Percentiles rank a stretch among this genome's conserved stretches.
phyloP scores from a whole-genome alignment of 768 basidiomycete species.

The Serendipita vermifera region DNA sequence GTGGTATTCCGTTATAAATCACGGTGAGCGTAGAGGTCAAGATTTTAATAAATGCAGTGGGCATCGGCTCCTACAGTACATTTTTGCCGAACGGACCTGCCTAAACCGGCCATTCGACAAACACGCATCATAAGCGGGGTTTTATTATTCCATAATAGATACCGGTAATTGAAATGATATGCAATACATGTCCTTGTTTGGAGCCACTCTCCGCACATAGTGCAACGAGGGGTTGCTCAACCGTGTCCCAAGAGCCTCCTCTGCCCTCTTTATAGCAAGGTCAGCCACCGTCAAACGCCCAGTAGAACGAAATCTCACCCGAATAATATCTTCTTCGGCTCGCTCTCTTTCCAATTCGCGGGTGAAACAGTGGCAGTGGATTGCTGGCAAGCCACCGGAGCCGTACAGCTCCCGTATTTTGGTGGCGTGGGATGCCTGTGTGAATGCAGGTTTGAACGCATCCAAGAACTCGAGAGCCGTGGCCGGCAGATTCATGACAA shows the following conservation, averaged over 20 bases:
- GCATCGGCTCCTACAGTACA: neutral
- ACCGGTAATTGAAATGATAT: slow-evolving; percentile 68
- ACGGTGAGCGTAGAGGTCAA: neutral
- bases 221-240: slow-evolving; percentile 44
- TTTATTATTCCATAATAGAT: slow-evolving; percentile 23
- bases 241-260: slow-evolving; percentile 43
- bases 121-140: no score
- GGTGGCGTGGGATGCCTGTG: slow-evolving; percentile 28
- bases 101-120: neutral
- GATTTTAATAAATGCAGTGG: neutral
- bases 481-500: slow-evolving; percentile 97
- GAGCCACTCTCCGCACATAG: slow-evolving; percentile 84
- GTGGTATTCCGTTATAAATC: no score
- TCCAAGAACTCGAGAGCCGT: slow-evolving; percentile 82
- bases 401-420: slow-evolving; percentile 36
- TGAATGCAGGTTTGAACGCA: slow-evolving; percentile 67
- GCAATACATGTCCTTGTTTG: slow-evolving; percentile 97
- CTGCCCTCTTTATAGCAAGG: slow-evolving; percentile 45
- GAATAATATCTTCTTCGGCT: slow-evolving; percentile 64
- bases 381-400: slow-evolving; percentile 57
- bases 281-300: slow-evolving; percentile 4
- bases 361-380: slow-evolving; percentile 96
- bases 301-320: slow-evolving; percentile 41
- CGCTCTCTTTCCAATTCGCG: slow-evolving; percentile 56
- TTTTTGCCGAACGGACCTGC: neutral